A percentile compares a stretch with the other conserved stretches of the same genome.
phyloP scores from a whole-genome alignment of 768 basidiomycete species.

The Suillus cothurnatus region DNA sequence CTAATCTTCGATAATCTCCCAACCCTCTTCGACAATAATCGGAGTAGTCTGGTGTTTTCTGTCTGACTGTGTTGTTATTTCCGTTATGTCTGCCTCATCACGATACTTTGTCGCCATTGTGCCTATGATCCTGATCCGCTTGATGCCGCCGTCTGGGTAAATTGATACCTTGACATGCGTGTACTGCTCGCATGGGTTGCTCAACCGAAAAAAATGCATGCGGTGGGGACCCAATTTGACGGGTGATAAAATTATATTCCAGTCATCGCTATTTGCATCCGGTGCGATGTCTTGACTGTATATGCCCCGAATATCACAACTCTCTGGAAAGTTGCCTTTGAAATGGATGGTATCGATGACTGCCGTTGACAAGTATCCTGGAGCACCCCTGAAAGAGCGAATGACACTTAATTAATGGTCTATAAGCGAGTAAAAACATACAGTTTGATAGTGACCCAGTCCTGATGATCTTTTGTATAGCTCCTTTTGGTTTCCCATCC shows the following conservation, averaged over 20 bases:
- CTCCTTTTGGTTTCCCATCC: slow-evolving; percentile 99
- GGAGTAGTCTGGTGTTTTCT: background rate
- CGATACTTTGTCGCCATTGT: background rate
- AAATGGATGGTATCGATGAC: slow-evolving; percentile 96
- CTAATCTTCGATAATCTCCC: slow-evolving; percentile 5
- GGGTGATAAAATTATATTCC: slow-evolving; percentile 75
- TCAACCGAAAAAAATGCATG: slow-evolving; percentile 86
- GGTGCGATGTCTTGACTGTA: slow-evolving; percentile 37
- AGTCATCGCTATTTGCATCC: slow-evolving; percentile 45
- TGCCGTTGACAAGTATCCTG: slow-evolving; percentile 69
- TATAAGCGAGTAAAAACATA: slow-evolving; percentile 40
- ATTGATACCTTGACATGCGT: slow-evolving; percentile 90
- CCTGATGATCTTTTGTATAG: slow-evolving; percentile 74
- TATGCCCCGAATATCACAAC: slow-evolving; percentile 75
- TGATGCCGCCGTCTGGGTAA: slow-evolving; percentile 94
- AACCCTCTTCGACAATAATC: background rate
- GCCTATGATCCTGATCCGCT: slow-evolving; percentile 84
- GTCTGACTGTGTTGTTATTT: background rate
- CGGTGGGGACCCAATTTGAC: slow-evolving; percentile 86
- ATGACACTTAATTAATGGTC: background rate
- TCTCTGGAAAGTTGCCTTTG: slow-evolving; percentile 94
- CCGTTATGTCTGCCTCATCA: background rate
- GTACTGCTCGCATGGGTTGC: slow-evolving; percentile 56
- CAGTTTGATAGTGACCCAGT: slow-evolving; percentile 92
- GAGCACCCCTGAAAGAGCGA: slow-evolving; percentile 55